Conservation (phyloP, 495 filamentous ascomycete species). For the Aspergillus bertholletiae region DNA sequence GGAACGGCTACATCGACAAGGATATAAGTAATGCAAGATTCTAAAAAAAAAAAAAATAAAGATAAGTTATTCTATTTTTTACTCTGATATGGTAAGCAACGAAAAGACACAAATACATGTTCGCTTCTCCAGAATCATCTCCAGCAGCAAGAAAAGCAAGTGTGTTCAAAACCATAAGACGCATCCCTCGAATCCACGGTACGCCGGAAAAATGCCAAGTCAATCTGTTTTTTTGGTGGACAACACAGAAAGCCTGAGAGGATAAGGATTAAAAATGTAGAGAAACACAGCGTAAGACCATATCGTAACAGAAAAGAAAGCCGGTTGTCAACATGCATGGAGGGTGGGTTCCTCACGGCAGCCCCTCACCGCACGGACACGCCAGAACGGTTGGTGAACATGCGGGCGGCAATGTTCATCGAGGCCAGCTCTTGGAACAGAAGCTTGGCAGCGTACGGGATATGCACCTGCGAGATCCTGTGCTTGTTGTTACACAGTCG, state of each 20-base stretch:
- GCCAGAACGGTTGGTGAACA: conserved; percentile 76
- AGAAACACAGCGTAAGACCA: not conserved
- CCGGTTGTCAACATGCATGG: not conserved
- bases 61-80: not conserved
- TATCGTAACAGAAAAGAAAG: conserved; percentile 6
- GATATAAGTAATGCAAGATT: not conserved
- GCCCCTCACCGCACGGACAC: conserved; percentile 41
- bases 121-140: not conserved
- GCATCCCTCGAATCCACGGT: conserved; percentile 13
- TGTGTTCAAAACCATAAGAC: not conserved
- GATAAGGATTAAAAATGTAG: not conserved
- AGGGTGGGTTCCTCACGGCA: not conserved
- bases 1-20: too few relatives aligned
- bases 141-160: not conserved
- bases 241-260: conserved; percentile 12
- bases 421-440: conserved; percentile 96
- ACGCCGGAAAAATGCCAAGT: conserved; percentile 25
- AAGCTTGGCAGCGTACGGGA: conserved; percentile 97
- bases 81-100: not conserved
- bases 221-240: conserved; percentile 15
- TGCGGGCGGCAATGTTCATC: conserved; percentile 96
- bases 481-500: conserved; percentile 98
- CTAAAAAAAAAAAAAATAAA: too few relatives aligned
- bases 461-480: conserved; percentile 92
- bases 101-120: not conserved